These are phyloP conservation scores for Lipomyces orientalis DNA, from an alignment of 805 yeast genomes.

Conservation along the genomic window DNA sequence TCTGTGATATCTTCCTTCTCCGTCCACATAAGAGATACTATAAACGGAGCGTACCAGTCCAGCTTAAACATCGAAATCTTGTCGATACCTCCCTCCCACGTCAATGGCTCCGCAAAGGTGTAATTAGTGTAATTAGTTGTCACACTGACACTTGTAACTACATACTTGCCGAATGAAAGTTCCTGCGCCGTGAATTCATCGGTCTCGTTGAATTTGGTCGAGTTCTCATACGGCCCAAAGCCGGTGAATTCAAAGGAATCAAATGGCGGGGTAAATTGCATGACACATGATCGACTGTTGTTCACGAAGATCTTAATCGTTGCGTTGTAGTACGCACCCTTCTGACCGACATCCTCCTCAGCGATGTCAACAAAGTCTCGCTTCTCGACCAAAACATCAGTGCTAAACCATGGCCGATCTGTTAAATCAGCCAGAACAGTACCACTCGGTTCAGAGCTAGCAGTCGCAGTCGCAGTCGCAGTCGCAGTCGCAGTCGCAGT, in stretches of 20 bases:
- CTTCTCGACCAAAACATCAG: conserved; percentile 4
- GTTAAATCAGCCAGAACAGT: neutral
- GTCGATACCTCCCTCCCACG: conserved; percentile 30
- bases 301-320: conserved; percentile 34
- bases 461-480: conserved; percentile 20
- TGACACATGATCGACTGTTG: conserved; percentile 33
- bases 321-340: conserved; percentile 25
- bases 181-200: conserved; percentile 12
- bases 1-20: conserved; percentile 43
- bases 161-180: conserved; percentile 24
- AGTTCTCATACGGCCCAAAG: conserved; percentile 21
- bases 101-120: conserved; percentile 25
- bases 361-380: neutral
- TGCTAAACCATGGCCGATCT: conserved; percentile 1
- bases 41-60: conserved; percentile 31
- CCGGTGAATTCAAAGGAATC: conserved; percentile 31
- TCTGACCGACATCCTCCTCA: conserved; percentile 15
- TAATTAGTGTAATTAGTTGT: conserved; percentile 31
- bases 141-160: conserved; percentile 31
- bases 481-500: conserved; percentile 20
- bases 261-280: conserved; percentile 34
- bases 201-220: neutral
- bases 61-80: conserved; percentile 35
- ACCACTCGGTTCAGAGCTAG: neutral
- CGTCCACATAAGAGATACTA: conserved; percentile 31